phyloP scores from a whole-genome alignment of 768 basidiomycete species.

The Serendipita vermifera region DNA sequence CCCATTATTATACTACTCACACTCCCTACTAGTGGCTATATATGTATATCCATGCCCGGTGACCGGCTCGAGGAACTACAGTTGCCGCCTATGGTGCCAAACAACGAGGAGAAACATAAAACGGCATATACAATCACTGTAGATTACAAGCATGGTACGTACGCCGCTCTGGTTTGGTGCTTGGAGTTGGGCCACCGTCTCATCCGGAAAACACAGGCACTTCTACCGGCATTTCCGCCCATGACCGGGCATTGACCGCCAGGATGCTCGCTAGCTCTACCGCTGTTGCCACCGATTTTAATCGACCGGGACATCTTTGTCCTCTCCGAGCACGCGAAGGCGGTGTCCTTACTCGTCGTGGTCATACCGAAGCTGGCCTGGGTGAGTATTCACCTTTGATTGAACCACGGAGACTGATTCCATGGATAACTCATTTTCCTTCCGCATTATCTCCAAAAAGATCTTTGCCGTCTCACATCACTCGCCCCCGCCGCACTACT shows the following conservation, averaged over 20 bases:
- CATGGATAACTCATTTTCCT: neutral
- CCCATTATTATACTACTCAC: neutral
- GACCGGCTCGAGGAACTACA: conserved; percentile 62
- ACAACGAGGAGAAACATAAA: conserved; percentile 78
- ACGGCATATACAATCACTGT: conserved; percentile 96
- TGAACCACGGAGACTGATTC: too few relatives aligned
- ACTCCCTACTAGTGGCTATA: conserved; percentile 57
- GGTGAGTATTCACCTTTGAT: conserved; percentile 24
- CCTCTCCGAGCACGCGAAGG: conserved; percentile 78
- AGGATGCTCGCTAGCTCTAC: conserved; percentile 55
- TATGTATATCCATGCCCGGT: conserved; percentile 75
- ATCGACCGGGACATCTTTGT: conserved; percentile 89
- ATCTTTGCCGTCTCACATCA: conserved; percentile 67
- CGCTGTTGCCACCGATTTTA: conserved; percentile 54
- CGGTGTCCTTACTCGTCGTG: conserved; percentile 74
- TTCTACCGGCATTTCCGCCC: conserved; percentile 92
- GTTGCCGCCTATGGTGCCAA: conserved; percentile 88
- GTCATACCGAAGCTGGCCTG: conserved; percentile 85
- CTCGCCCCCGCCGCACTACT: conserved; percentile 64
- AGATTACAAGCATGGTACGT: conserved; percentile 77
- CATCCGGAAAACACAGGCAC: conserved; percentile 41
- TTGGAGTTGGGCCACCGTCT: neutral
- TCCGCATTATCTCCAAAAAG: too few relatives aligned
- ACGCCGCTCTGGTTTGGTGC: neutral
- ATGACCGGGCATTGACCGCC: conserved; percentile 82